Percentiles rank a stretch among this genome's conserved stretches.
These are phyloP conservation scores for Monosporozyma aerobia DNA, from an alignment of 805 yeast species.

Conservation along the genomic window DNA sequence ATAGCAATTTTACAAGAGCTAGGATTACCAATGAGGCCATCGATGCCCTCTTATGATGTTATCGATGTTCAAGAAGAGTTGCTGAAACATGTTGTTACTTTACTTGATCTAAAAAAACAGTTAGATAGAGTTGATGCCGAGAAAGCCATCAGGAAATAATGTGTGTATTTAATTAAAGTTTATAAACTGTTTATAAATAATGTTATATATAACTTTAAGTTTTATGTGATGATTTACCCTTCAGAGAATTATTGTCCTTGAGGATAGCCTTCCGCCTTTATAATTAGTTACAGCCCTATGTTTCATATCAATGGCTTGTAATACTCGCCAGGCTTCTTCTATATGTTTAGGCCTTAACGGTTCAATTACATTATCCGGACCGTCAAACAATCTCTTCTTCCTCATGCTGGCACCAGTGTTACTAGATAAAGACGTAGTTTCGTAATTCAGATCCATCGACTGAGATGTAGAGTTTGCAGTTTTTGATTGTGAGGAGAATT, in stretches of 20 bases:
- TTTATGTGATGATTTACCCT: not conserved
- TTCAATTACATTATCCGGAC: slow-evolving; percentile 73
- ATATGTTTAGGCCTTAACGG: slow-evolving; percentile 77
- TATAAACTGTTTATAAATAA: not conserved
- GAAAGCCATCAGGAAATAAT: slow-evolving; percentile 36
- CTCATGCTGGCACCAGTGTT: slow-evolving; percentile 24
- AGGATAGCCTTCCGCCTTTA: slow-evolving; percentile 39
- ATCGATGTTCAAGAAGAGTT: slow-evolving; percentile 70
- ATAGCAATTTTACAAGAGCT: slow-evolving; percentile 62
- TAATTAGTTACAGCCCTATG: slow-evolving; percentile 62
- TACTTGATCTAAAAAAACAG: slow-evolving; percentile 78
- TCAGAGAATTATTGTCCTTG: slow-evolving; percentile 30
- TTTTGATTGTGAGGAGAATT: slow-evolving; percentile 11
- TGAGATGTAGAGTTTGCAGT: slow-evolving; percentile 12
- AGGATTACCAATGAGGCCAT: slow-evolving; percentile 71
- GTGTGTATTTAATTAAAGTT: not conserved
- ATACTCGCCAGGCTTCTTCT: slow-evolving; percentile 79
- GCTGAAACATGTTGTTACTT: slow-evolving; percentile 54
- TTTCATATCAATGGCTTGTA: slow-evolving; percentile 50
- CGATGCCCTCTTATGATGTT: slow-evolving; percentile 76
- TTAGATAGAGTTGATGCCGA: slow-evolving; percentile 84
- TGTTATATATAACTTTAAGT: not conserved
- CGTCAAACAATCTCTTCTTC: slow-evolving; percentile 64
- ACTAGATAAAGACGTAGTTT: slow-evolving; percentile 30
- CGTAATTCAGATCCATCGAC: slow-evolving; percentile 29